A percentile compares a stretch with the other conserved stretches of the same genome.
phyloP scores from a whole-genome alignment of 2,329 filamentous ascomycete genomes.

The Sclerotinia minor region DNA sequence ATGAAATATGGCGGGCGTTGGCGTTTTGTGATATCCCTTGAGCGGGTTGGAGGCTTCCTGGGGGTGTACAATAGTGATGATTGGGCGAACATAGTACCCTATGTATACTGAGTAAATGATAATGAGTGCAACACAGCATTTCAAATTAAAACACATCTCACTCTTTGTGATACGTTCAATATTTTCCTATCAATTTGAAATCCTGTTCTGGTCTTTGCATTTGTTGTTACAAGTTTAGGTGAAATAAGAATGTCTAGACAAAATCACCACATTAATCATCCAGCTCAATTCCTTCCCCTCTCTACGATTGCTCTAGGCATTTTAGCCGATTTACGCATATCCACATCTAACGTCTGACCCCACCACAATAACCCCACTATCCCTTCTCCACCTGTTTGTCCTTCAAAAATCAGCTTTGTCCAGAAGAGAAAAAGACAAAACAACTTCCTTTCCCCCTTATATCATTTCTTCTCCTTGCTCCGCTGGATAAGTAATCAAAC shows the following conservation, averaged over 20 bases:
- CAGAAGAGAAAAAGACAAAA: neutral
- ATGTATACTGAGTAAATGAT: slow-evolving; percentile 16
- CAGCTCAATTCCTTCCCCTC: neutral
- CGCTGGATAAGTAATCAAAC: too few relatives aligned
- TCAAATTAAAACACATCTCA: slow-evolving; percentile 8
- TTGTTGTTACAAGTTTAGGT: neutral
- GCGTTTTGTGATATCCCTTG: slow-evolving; percentile 21
- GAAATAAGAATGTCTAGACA: too few relatives aligned
- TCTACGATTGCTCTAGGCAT: neutral
- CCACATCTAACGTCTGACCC: neutral
- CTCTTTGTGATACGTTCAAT: neutral
- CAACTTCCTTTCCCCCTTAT: neutral
- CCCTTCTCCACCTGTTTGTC: slow-evolving; percentile 2
- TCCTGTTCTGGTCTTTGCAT: neutral
- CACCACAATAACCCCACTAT: neutral
- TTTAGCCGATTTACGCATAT: neutral
- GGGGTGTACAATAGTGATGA: slow-evolving; percentile 21
- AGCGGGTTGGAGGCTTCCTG: slow-evolving; percentile 8
- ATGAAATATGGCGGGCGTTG: slow-evolving; percentile 11
- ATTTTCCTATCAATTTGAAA: neutral
- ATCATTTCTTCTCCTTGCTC: too few relatives aligned
- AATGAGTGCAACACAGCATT: slow-evolving; percentile 21
- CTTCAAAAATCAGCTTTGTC: neutral
- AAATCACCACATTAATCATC: too few relatives aligned
- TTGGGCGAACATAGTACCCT: slow-evolving; percentile 12